Percentiles rank a stretch among this genome's conserved stretches.
phyloP scores from a whole-genome alignment of 148 eudicot species.

The Salicornia ramosissima region DNA sequence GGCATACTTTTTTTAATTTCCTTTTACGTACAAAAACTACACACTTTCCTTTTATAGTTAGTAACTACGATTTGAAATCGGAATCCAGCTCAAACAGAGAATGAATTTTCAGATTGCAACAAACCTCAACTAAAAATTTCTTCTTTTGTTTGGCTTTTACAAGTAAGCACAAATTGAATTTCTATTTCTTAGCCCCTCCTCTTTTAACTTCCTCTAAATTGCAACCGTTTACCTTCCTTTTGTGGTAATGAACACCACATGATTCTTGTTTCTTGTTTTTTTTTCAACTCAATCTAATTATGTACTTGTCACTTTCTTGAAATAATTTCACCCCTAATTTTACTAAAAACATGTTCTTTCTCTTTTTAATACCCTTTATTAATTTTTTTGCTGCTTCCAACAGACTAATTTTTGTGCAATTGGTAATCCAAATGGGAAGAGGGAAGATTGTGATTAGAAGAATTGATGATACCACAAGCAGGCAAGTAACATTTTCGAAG shows the following conservation, averaged over 20 bases:
- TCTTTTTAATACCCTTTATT: background rate
- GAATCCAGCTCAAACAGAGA: constrained; percentile 14
- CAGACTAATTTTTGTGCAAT: background rate
- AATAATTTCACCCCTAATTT: background rate
- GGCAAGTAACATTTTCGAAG: constrained; percentile 66
- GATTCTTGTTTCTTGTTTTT: background rate
- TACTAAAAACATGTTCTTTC: background rate
- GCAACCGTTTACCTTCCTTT: constrained; percentile 12
- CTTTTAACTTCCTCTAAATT: background rate
- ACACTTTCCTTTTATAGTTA: constrained; percentile 30
- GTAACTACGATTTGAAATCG: constrained; percentile 24
- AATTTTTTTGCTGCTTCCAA: background rate
- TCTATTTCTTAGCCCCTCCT: constrained; percentile 6
- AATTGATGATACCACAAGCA: constrained; percentile 56
- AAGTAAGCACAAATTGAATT: constrained; percentile 14
- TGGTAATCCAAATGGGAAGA: constrained; percentile 38
- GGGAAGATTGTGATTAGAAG: constrained; percentile 60
- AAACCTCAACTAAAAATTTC: constrained; percentile 11
- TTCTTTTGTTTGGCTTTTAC: constrained; percentile 24
- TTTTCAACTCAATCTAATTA: background rate
- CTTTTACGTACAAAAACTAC: constrained; percentile 18
- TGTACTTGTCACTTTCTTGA: background rate
- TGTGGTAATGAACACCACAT: background rate
- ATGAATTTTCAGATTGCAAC: constrained; percentile 15
- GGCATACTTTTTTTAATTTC: constrained; percentile 13